Evolutionary conservation across 495 filamentous ascomycete genomes (phyloP).

Genomic region (Evernia prunastri): DNA sequence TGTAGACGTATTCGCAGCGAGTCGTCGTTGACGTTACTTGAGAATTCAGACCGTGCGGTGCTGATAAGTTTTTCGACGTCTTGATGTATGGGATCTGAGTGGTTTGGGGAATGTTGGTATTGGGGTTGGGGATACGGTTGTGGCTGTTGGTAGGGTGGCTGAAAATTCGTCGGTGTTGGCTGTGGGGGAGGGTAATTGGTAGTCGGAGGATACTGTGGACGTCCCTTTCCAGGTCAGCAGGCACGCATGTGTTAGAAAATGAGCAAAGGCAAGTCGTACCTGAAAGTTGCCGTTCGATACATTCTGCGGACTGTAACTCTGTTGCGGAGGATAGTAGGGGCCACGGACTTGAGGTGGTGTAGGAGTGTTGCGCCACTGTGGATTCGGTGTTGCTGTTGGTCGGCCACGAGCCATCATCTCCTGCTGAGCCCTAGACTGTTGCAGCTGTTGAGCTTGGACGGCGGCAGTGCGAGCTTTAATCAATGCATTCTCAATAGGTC

Average conservation of each 20-base stretch:
- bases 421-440: slow-evolving; percentile 51
- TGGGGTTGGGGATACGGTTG: slow-evolving; percentile 16
- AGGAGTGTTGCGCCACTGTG: slow-evolving; percentile 56
- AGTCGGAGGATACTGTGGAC: slow-evolving; percentile 23
- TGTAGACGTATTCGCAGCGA: slow-evolving; percentile 70
- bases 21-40: slow-evolving; percentile 63
- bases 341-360: slow-evolving; percentile 56
- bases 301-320: slow-evolving; percentile 22
- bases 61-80: slow-evolving; percentile 73
- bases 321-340: slow-evolving; percentile 33
- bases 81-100: slow-evolving; percentile 67
- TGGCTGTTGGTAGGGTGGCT: slow-evolving; percentile 28
- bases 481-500: slow-evolving; percentile 86
- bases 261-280: slow-evolving; percentile 25
- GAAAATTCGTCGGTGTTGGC: slow-evolving; percentile 26
- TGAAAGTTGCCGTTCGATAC: slow-evolving; percentile 37
- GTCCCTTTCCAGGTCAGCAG: slow-evolving; percentile 15
- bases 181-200: slow-evolving; percentile 39
- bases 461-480: slow-evolving; percentile 78
- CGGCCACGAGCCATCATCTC: slow-evolving; percentile 55
- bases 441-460: slow-evolving; percentile 62
- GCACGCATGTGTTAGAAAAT: slow-evolving; percentile 22
- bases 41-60: slow-evolving; percentile 62
- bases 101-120: slow-evolving; percentile 27
- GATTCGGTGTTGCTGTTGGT: slow-evolving; percentile 42